These are phyloP conservation scores for Exophiala sp. DNA, from an alignment of 2,329 filamentous ascomycete species.

Conservation along the genomic window DNA sequence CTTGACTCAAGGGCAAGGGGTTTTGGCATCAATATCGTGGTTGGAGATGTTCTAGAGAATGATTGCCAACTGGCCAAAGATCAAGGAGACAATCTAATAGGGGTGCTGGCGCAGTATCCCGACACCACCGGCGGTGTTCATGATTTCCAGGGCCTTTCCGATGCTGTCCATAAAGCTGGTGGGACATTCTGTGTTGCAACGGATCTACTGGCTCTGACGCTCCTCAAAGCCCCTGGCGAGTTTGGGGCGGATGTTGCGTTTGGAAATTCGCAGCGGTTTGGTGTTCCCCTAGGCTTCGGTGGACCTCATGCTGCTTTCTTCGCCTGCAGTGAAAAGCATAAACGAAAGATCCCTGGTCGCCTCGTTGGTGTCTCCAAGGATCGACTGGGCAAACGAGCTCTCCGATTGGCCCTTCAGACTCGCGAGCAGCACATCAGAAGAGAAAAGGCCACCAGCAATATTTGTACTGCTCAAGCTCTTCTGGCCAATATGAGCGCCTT, in stretches of 20 bases:
- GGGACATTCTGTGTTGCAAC: conserved; percentile 84
- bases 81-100: conserved; percentile 76
- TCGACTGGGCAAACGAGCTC: conserved; percentile 73
- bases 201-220: conserved; percentile 80
- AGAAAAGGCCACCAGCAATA: conserved; percentile 96
- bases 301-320: conserved; percentile 98
- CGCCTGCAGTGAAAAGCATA: conserved; percentile 83
- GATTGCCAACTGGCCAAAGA: conserved; percentile 65
- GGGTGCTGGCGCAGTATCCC: conserved; percentile 92
- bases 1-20: conserved; percentile 81
- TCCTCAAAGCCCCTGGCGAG: conserved; percentile 85
- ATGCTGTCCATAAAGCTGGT: conserved; percentile 71
- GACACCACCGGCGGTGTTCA: conserved; percentile 79
- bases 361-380: conserved; percentile 91
- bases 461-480: conserved; percentile 91
- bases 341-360: conserved; percentile 89
- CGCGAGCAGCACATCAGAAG: conserved; percentile 93
- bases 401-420: conserved; percentile 83
- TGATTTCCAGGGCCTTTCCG: conserved; percentile 70
- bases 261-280: conserved; percentile 85
- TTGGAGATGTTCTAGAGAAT: conserved; percentile 67
- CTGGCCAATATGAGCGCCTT: conserved; percentile 94
- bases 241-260: conserved; percentile 95
- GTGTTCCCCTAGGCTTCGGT: conserved; percentile 86
- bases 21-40: conserved; percentile 78